phyloP scores from a whole-genome alignment of 352 stramenopile genomes.

The Phytophthora fragariaefolia region DNA sequence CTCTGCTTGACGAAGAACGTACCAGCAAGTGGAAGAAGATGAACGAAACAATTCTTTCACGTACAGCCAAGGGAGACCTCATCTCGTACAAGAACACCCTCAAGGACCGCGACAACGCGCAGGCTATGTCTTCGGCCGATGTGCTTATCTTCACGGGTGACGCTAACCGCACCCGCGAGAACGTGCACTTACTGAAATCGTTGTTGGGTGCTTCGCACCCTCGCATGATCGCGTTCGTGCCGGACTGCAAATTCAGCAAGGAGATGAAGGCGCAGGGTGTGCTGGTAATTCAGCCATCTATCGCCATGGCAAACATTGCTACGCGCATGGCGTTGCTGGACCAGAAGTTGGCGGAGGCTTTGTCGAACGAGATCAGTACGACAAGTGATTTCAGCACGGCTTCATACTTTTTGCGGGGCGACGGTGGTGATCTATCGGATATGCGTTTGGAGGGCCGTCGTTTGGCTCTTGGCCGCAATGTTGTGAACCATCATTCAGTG shows the following conservation, averaged over 20 bases:
- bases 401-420: conserved; percentile 59
- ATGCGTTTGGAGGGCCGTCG: conserved; percentile 46
- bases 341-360: conserved; percentile 38
- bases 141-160: conserved; percentile 73
- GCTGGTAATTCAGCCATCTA: conserved; percentile 68
- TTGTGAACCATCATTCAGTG: conserved; percentile 77
- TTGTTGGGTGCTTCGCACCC: conserved; percentile 46
- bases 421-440: conserved; percentile 46
- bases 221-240: conserved; percentile 64
- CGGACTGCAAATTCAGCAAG: conserved; percentile 51
- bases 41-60: conserved; percentile 59
- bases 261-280: conserved; percentile 61
- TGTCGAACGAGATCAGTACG: conserved; percentile 57
- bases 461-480: conserved; percentile 51
- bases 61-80: conserved; percentile 58
- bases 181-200: conserved; percentile 54
- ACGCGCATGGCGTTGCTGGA: conserved; percentile 73
- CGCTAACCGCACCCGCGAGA: conserved; percentile 49
- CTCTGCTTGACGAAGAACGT: conserved; percentile 62
- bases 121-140: conserved; percentile 53
- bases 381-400: conserved; percentile 55
- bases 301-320: conserved; percentile 68
- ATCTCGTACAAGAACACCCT: conserved; percentile 78
- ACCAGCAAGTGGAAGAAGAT: conserved; percentile 65
- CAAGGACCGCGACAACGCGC: conserved; percentile 40